phyloP scores from a whole-genome alignment of 1,139 yeast species.

The Magnusiomyces magnusii region DNA sequence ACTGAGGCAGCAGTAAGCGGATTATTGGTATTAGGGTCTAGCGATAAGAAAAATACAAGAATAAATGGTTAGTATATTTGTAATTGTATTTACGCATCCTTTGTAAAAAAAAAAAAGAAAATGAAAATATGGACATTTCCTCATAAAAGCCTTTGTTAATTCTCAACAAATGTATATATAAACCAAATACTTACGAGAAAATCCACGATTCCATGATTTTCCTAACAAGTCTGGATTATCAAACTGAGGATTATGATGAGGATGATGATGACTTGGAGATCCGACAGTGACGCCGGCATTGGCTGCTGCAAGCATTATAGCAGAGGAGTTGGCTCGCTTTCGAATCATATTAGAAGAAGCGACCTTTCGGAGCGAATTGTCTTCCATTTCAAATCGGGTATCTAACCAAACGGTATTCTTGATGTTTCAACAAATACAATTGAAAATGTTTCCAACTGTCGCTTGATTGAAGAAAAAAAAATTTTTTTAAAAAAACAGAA shows the following conservation, averaged over 20 bases:
- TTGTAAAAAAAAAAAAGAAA: too few species aligned
- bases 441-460: background rate
- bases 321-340: background rate
- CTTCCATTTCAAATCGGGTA: background rate
- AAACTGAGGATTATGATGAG: background rate
- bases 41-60: background rate
- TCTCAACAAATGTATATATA: too few species aligned
- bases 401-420: too few species aligned
- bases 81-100: too few species aligned
- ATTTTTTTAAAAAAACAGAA: too few species aligned
- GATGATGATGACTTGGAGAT: too few species aligned
- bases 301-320: background rate
- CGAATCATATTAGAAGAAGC: background rate
- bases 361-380: background rate
- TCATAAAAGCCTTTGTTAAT: too few species aligned
- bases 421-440: too few species aligned
- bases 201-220: background rate
- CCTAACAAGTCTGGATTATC: background rate
- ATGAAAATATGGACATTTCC: too few species aligned
- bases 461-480: background rate
- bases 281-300: too few species aligned
- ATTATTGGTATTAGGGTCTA: background rate
- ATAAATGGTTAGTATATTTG: too few species aligned
- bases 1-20: background rate
- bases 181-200: background rate